Conservation (phyloP, 2,329 filamentous ascomycete genomes). For the Fusarium clavum region DNA sequence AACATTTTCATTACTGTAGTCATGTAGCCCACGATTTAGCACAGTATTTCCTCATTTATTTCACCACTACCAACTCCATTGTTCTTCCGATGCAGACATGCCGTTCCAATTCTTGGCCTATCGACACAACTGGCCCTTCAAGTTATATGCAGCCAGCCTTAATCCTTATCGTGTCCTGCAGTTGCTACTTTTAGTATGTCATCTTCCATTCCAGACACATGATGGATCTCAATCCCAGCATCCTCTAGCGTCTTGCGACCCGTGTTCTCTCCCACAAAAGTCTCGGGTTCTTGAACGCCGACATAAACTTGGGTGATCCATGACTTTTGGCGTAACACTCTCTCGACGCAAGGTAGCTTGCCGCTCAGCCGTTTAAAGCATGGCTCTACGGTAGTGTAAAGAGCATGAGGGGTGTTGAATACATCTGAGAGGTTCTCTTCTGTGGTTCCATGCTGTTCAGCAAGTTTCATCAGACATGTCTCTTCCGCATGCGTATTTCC, state of each 20-base stretch:
- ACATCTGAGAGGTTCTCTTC: constrained; percentile 66
- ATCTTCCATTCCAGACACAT: constrained; percentile 79
- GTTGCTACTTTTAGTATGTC: constrained; percentile 86
- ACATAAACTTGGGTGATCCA: constrained; percentile 84
- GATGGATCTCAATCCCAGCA: constrained; percentile 78
- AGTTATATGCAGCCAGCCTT: background rate
- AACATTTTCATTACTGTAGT: background rate
- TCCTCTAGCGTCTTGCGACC: constrained; percentile 77
- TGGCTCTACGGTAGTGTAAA: constrained; percentile 96
- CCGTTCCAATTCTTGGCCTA: background rate
- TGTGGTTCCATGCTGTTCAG: constrained; percentile 58
- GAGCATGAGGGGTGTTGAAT: constrained; percentile 52
- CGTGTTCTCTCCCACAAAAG: constrained; percentile 85
- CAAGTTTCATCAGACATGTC: constrained; percentile 84
- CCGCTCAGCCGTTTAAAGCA: constrained; percentile 80
- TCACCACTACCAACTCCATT: background rate
- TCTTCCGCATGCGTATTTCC: constrained; percentile 98
- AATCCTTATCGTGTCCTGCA: constrained; percentile 72
- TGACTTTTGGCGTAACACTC: constrained; percentile 73
- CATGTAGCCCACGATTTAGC: background rate
- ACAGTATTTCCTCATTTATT: background rate
- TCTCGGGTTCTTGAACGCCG: constrained; percentile 89
- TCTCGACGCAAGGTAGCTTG: constrained; percentile 80
- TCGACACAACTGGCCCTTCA: background rate
- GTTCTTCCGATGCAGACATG: background rate